These are phyloP conservation scores for Starmera stellimalicola DNA, from an alignment of 1,139 yeast species.

Conservation along the genomic window DNA sequence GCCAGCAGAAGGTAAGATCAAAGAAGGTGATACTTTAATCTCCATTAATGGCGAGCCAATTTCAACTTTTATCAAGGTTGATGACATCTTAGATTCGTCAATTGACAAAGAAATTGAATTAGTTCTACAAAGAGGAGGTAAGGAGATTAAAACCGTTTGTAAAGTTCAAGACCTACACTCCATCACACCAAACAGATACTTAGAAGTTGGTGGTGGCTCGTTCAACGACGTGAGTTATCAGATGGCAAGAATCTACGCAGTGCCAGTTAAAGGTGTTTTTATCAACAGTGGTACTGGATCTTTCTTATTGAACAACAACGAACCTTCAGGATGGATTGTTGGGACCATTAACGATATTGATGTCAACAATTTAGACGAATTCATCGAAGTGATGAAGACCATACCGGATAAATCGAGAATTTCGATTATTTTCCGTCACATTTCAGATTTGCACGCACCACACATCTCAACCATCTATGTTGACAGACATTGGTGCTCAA, in stretches of 20 bases:
- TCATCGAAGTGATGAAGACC: constrained; percentile 65
- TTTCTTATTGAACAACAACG: constrained; percentile 52
- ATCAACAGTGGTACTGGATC: constrained; percentile 74
- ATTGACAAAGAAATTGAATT: constrained; percentile 54
- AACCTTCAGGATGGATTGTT: constrained; percentile 63
- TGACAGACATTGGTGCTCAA: constrained; percentile 79
- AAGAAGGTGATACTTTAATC: constrained; percentile 81
- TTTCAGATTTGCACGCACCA: constrained; percentile 72
- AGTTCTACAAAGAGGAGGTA: constrained; percentile 69
- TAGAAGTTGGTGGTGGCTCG: constrained; percentile 79
- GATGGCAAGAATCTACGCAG: constrained; percentile 74
- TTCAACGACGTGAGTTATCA: constrained; percentile 84
- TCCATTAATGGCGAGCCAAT: constrained; percentile 61
- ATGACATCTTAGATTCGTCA: constrained; percentile 66
- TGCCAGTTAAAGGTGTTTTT: constrained; percentile 79
- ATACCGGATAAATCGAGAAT: constrained; percentile 75
- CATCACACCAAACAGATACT: constrained; percentile 74
- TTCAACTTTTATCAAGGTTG: constrained; percentile 71
- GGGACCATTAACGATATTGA: constrained; percentile 71
- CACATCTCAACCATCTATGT: constrained; percentile 52
- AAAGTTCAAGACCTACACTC: constrained; percentile 67
- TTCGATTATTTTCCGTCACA: constrained; percentile 64
- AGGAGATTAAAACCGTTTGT: constrained; percentile 40
- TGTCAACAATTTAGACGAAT: constrained; percentile 62
- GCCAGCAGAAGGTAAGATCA: constrained; percentile 64